Evolutionary conservation across 2,329 filamentous ascomycete species (phyloP).

Genomic region (Calonectria pauciramosa): DNA sequence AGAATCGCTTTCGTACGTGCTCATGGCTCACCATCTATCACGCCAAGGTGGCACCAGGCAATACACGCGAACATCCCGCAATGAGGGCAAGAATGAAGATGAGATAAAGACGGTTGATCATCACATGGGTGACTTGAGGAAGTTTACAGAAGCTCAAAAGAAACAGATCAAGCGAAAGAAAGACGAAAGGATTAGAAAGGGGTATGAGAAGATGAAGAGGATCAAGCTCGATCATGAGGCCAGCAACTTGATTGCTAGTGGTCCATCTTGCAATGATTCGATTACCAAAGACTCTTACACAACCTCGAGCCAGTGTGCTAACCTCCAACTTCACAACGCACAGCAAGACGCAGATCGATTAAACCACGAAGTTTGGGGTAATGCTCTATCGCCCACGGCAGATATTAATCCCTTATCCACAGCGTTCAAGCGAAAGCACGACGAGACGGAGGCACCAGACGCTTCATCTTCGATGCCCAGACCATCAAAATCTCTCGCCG

Average conservation of each 20-base stretch:
- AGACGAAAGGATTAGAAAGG: neutral
- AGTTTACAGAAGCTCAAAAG: neutral
- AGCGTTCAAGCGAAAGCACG: neutral
- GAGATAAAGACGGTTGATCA: conserved; percentile 44
- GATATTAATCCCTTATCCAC: neutral
- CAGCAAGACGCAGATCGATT: neutral
- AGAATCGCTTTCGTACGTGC: conserved; percentile 48
- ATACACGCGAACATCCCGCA: conserved; percentile 36
- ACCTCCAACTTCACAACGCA: neutral
- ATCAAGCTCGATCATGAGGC: neutral
- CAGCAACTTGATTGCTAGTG: neutral
- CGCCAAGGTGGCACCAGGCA: conserved; percentile 43
- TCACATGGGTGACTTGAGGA: conserved; percentile 44
- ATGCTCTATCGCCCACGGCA: neutral
- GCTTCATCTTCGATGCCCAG: neutral
- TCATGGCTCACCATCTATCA: conserved; percentile 45
- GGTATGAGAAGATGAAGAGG: neutral
- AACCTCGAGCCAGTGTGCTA: neutral
- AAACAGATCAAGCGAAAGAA: neutral
- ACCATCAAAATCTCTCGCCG: neutral
- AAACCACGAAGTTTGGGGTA: neutral
- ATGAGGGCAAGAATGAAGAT: conserved; percentile 27
- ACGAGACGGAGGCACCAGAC: neutral
- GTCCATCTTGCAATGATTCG: neutral
- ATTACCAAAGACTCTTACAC: neutral